Base-by-base conservation (phyloP, 73 alveolate genomes). In the Symbiodinium natans region DNA sequence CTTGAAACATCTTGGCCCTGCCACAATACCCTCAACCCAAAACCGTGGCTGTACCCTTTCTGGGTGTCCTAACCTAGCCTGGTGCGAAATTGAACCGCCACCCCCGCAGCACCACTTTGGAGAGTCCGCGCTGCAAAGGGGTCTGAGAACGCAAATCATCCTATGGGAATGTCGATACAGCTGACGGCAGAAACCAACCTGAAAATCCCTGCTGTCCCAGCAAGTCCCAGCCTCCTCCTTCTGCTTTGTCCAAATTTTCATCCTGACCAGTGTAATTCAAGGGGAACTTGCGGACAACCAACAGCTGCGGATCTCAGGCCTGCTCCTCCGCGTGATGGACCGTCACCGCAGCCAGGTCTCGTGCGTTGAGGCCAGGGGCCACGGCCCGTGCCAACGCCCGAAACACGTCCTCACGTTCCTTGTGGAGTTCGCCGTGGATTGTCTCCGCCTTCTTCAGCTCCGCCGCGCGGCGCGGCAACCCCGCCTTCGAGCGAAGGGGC, bases 381-480 rank as follows among this genome's bases (percentile, higher is more conserved):
- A 82, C 25, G 54, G 88, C 88, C 42, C 97, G 97, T 19, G 97
- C 97, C 77, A 42, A 74, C 2, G 97, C 97, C 6, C 97, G 97
- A 43, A 90, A 90, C 80, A 71, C 97, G 48, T 90, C 97, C 88
- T 90, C 95, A 23, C 36, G 75, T 11, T 59, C 73, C 75, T 88
- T 88, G 71, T 90, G 38, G 21, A 90, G 88, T 19, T 90, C 97
- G 7, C 97, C 97, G n/a, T 90, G 97, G 11, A 68, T 11, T 3
- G 87, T 80, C 77, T 90, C 97, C 3, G 97, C 97, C 46, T 90
- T 90, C 38, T 42, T 25, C 88, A 90, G 87, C 77, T 90, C 97
- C 2, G 97, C 97, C 2, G 97, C 97, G 11, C 97, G 97, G 42
- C 97, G 97, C 19, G 97, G 87, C 83, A 90, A 43, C 39, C 97